Evolutionary conservation across 257 asterid genomes (phyloP).

Genomic region (Buddleja alternifolia): DNA sequence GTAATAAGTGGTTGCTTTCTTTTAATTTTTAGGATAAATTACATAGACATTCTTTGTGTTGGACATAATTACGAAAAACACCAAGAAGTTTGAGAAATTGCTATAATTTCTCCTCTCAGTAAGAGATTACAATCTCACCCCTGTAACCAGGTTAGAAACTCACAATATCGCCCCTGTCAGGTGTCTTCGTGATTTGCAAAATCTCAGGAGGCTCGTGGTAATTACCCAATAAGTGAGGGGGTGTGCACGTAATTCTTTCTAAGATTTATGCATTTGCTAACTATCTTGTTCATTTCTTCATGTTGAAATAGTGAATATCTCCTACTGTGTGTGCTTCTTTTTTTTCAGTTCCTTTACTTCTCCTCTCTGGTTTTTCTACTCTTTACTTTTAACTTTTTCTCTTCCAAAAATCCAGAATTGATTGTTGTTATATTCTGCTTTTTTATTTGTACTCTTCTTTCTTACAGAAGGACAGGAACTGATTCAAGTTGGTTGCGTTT

Average conservation of each 20-base stretch:
- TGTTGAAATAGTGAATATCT: neutral
- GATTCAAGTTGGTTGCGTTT: conserved; percentile 75
- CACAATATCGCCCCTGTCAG: no score
- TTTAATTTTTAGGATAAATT: no score
- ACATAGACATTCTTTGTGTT: no score
- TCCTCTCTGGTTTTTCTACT: neutral
- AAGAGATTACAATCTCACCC: no score
- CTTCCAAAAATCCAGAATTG: neutral
- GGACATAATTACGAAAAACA: no score
- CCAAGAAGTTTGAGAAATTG: no score
- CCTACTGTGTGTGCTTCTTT: neutral
- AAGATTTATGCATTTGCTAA: neutral
- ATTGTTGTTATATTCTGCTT: neutral
- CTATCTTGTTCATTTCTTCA: neutral
- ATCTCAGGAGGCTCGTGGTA: no score
- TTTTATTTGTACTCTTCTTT: neutral
- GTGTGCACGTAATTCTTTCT: neutral
- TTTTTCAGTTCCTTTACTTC: neutral
- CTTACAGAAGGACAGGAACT: conserved; percentile 54
- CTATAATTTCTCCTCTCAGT: no score
- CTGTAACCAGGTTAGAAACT: no score
- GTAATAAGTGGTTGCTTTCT: no score
- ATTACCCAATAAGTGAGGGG: no score
- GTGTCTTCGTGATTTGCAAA: no score
- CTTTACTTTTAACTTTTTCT: neutral